Evolutionary conservation across 805 yeast genomes (phyloP), one percentile per base, ranked within the genome.

Genomic region (Ogataea polymorpha): DNA sequence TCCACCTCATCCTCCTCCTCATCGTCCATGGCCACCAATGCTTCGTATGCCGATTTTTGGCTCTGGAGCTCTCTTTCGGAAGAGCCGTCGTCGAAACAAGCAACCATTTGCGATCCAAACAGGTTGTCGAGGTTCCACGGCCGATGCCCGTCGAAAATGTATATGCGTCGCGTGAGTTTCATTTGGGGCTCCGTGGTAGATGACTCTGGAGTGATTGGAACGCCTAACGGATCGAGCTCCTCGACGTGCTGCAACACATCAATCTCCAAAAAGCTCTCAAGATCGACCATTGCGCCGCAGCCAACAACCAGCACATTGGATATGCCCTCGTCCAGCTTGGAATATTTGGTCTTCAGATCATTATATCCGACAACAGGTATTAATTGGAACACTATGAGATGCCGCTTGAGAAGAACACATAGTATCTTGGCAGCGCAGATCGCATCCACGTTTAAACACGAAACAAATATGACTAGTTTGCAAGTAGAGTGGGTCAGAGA

Each of bases 41-140:
- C 65, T 17, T 66, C 61, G 54, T 86, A 90, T 12, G 96, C 90
- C 4, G 65, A 63, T 47, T 71, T 74, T 54, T 84, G 89, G 5
- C 66, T 61, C 11, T 46, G 46, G 38, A 90, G 60, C 37, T 76
- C 79, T 25, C 72, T 75, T 23, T 82, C 86, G 2, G 85, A 71
- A 34, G 70, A 68, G 0, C 96, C 96, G 59, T 91, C 98, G 56
- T 90, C 98, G 45, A 90, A 75, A 61, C 98, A 90, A 6, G 72
- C 72, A 4, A 93, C 77, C 48, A 79, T 72, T 8, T 79, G 78
- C 6, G 91, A 81, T 1, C 96, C 96, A 70, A 86, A 90, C 34
- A 93, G 56, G 58, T 93, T 93, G 59, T 90, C 96, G 49, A 93
- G 67, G 63, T 90, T 90, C 98, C 99, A 93, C 4, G 99, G 99